Evolutionary conservation across 148 eudicot genomes (phyloP).

Genomic region (Simmondsia chinensis): DNA sequence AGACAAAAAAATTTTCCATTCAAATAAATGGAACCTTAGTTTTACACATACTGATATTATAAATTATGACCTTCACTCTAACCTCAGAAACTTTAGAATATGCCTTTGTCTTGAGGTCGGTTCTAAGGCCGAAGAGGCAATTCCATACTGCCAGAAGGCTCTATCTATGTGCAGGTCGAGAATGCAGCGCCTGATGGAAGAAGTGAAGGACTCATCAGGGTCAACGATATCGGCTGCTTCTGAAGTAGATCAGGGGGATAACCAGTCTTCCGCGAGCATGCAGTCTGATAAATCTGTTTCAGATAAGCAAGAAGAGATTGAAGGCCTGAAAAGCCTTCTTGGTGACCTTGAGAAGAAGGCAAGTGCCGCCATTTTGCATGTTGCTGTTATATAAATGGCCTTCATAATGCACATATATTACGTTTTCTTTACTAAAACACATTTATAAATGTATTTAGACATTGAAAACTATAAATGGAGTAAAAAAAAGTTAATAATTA

Average conservation of each 20-base stretch:
- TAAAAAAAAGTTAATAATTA: too few species aligned
- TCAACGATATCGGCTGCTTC: constrained; percentile 19
- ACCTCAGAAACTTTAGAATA: constrained; percentile 76
- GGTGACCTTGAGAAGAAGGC: constrained; percentile 88
- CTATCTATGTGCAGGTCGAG: constrained; percentile 71
- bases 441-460: too few species aligned
- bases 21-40: too few species aligned
- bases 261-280: constrained; percentile 28
- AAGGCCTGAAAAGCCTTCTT: constrained; percentile 45
- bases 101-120: constrained; percentile 83
- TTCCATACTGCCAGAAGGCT: constrained; percentile 85
- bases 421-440: too few species aligned
- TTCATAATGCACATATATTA: too few species aligned
- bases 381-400: too few species aligned
- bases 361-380: constrained; percentile 17
- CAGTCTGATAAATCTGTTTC: constrained; percentile 24
- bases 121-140: constrained; percentile 70
- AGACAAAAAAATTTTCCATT: too few species aligned
- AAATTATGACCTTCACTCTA: constrained; percentile 38
- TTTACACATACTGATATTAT: not conserved
- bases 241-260: constrained; percentile 20
- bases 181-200: constrained; percentile 52
- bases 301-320: constrained; percentile 59
- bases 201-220: constrained; percentile 28
- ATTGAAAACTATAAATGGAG: too few species aligned